Evolutionary conservation across 1,139 yeast genomes (phyloP).

Genomic region (Sugiyamaella novakii): DNA sequence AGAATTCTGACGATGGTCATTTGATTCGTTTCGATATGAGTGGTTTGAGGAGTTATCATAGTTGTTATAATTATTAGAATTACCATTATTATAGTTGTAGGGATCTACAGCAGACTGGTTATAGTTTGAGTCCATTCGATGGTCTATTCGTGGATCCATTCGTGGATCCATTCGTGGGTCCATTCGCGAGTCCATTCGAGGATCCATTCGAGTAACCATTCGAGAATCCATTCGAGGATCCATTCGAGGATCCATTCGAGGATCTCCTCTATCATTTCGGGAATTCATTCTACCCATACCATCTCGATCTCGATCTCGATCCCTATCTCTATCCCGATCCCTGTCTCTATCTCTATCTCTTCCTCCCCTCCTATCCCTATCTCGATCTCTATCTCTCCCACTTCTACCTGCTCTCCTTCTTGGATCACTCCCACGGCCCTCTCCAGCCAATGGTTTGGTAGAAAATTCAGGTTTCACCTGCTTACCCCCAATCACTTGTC

Average conservation of each 20-base stretch:
- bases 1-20: slow-evolving; percentile 15
- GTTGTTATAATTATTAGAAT: slow-evolving; percentile 6
- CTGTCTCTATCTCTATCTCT: slow-evolving; percentile 79
- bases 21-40: slow-evolving; percentile 7
- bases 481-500: slow-evolving; percentile 73
- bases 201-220: slow-evolving; percentile 1
- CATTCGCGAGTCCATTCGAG: background rate
- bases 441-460: slow-evolving; percentile 35
- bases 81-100: slow-evolving; percentile 8
- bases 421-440: slow-evolving; percentile 37
- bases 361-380: slow-evolving; percentile 1
- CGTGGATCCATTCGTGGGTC: slow-evolving; percentile 2
- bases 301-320: slow-evolving; percentile 66
- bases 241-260: background rate
- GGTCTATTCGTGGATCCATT: background rate
- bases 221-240: background rate
- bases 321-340: slow-evolving; percentile 63
- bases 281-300: slow-evolving; percentile 5
- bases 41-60: background rate
- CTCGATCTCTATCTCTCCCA: slow-evolving; percentile 8
- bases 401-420: slow-evolving; percentile 2
- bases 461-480: slow-evolving; percentile 66
- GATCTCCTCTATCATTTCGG: background rate
- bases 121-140: background rate
- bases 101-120: background rate